Base-by-base conservation (phyloP, 2,329 filamentous ascomycete species). In the Talaromyces verruculosus region DNA sequence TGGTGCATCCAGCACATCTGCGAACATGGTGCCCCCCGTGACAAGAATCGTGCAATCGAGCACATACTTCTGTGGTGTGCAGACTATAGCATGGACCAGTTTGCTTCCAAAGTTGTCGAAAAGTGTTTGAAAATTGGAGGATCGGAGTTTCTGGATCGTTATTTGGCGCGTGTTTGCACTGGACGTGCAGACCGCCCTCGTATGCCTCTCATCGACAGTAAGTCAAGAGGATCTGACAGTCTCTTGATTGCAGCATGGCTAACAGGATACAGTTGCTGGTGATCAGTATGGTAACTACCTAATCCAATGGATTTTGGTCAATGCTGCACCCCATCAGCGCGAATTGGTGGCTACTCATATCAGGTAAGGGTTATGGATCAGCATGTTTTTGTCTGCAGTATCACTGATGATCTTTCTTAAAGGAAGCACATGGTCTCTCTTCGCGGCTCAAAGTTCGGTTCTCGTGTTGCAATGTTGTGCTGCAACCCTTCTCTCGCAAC, bases 1-100 rank as follows among this genome's bases (percentile, higher is more conserved):
- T 99, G 95, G 95, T 99, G 95, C 82, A 98, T 99, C 73, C 95
- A 99, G 81, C 95, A 99, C 80, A 93, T 99, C 72, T 99, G 95
- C 79, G 95, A 99, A 79, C 95, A 99, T 76, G 94, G 96, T 61
- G 90, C 90, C 65, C 91, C 93, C 37, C 89, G 90, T 47, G 96
- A 99, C 79, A 93, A 94, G 72, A 94, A 90, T 79, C 90, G 93
- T 71, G 95, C 96, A 53, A 90, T 97, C 73, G 94, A 99, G 71
- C 94, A 98, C 78, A 94, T 99, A 74, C 90, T 99, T 71, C 90
- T 90, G 69, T 96, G 92, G 79, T 92, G 93, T 37, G 91, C 92
- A 17, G 93, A 97, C 79, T 99, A 98, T 81, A 98, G 94, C 80
- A 97, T 96, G 86, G 95, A 99, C 72, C 95, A 99, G 75, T 99